Evolutionary conservation across 441 rosid species (phyloP).

Genomic region (Breynia disticha): DNA sequence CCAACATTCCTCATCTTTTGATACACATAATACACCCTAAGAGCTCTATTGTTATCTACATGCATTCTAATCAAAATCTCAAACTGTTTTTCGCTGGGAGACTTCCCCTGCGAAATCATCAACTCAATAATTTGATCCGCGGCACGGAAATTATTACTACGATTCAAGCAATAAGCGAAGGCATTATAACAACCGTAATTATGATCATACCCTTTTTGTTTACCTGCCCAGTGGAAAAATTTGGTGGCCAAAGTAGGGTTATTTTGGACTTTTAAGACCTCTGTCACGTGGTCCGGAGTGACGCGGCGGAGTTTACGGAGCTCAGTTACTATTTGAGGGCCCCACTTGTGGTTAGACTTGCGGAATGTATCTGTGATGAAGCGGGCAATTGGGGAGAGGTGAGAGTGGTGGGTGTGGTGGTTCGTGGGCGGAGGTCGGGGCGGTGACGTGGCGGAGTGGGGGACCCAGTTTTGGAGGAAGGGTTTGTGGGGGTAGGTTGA

Average conservation of each 20-base stretch:
- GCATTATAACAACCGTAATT: slow-evolving; percentile 76
- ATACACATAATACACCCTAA: slow-evolving; percentile 67
- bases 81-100: slow-evolving; percentile 73
- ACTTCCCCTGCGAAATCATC: slow-evolving; percentile 78
- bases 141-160: slow-evolving; percentile 50
- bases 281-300: slow-evolving; percentile 65
- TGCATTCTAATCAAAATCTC: slow-evolving; percentile 95
- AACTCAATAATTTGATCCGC: slow-evolving; percentile 86
- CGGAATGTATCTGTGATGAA: slow-evolving; percentile 76
- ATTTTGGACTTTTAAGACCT: slow-evolving; percentile 57
- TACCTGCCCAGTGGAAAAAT: slow-evolving; percentile 93
- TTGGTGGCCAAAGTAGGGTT: slow-evolving; percentile 52
- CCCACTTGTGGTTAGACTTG: slow-evolving; percentile 49
- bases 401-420: slow-evolving; percentile 28
- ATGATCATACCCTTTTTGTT: slow-evolving; percentile 76
- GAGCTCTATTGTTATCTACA: slow-evolving; percentile 64
- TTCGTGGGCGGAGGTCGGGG: slow-evolving; percentile 11
- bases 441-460: slow-evolving; percentile 20
- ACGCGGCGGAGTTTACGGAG: slow-evolving; percentile 81
- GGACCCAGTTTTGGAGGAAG: slow-evolving; percentile 75
- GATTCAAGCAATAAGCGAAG: slow-evolving; percentile 73
- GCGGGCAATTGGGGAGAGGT: slow-evolving; percentile 73
- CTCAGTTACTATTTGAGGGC: slow-evolving; percentile 50
- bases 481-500: slow-evolving; percentile 19
- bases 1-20: slow-evolving; percentile 86